Conservation (phyloP, 169 alveolate species). For the Babesia divergens region DNA sequence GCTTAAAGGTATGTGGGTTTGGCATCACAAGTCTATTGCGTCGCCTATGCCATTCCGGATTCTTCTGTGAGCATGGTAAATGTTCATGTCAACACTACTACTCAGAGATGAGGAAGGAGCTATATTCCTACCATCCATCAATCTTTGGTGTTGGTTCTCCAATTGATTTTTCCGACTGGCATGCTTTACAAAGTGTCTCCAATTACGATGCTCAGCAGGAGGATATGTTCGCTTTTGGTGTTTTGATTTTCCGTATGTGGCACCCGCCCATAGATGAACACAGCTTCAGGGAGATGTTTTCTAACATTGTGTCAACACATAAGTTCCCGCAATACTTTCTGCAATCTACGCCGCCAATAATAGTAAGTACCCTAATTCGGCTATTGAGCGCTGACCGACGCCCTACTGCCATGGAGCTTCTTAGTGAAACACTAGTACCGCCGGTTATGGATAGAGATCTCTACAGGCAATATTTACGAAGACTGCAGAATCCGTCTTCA, state of each 20-base stretch:
- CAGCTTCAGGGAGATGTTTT: constrained; percentile 17
- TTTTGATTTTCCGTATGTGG: constrained; percentile 61
- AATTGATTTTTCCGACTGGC: neutral
- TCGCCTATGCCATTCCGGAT: constrained; percentile 18
- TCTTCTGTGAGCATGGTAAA: constrained; percentile 23
- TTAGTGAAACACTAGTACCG: constrained; percentile 62
- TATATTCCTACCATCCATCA: constrained; percentile 57
- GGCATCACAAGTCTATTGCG: constrained; percentile 44
- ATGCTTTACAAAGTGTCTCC: neutral
- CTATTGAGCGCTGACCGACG: constrained; percentile 45
- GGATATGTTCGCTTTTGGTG: constrained; percentile 62
- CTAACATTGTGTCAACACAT: constrained; percentile 4
- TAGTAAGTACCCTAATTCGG: constrained; percentile 46
- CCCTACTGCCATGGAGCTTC: constrained; percentile 63
- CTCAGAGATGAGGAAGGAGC: constrained; percentile 7
- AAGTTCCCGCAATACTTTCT: constrained; percentile 56
- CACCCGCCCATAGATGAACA: constrained; percentile 62
- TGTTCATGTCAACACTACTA: constrained; percentile 27
- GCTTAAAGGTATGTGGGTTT: constrained; percentile 54
- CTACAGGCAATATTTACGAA: constrained; percentile 55
- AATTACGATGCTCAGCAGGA: constrained; percentile 57
- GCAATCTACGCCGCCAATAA: constrained; percentile 46
- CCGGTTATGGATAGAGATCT: constrained; percentile 63
- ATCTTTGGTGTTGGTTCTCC: constrained; percentile 9
- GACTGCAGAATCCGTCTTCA: constrained; percentile 52